Evolutionary conservation across 1,284 basidiomycete genomes (phyloP).

Genomic region (Earliella scabrosa): DNA sequence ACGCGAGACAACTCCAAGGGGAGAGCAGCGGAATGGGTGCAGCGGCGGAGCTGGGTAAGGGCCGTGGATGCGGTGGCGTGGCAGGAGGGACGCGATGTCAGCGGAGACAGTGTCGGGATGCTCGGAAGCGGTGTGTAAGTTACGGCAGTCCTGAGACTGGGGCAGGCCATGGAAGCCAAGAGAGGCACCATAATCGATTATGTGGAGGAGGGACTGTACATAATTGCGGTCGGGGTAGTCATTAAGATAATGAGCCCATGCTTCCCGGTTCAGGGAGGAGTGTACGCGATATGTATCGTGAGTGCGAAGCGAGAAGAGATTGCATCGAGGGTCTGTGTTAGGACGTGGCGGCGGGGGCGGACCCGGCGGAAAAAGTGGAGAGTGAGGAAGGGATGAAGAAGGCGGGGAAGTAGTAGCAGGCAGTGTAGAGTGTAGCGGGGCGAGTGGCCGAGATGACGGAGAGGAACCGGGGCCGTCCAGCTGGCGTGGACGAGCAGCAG

Average conservation of each 20-base stretch:
- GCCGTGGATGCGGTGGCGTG: conserved; percentile 18
- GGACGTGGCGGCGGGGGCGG: conserved; percentile 7
- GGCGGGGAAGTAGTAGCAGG: background rate
- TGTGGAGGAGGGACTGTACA: conserved; percentile 8
- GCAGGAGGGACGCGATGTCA: conserved; percentile 5
- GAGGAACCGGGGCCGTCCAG: background rate
- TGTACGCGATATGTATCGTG: background rate
- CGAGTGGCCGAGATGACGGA: background rate
- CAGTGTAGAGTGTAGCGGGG: background rate
- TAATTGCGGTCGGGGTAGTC: conserved; percentile 9
- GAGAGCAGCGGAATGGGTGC: conserved; percentile 30
- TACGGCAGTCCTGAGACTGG: background rate
- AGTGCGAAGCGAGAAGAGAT: background rate
- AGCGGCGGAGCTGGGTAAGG: conserved; percentile 34
- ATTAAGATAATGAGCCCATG: conserved; percentile 3
- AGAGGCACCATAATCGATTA: conserved; percentile 8
- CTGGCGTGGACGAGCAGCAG: background rate
- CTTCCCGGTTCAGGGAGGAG: background rate
- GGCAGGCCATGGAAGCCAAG: background rate
- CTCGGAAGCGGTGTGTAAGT: conserved; percentile 2
- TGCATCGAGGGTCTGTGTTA: conserved; percentile 14
- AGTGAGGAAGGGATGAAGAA: background rate
- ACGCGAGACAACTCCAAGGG: conserved; percentile 31
- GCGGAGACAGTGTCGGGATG: conserved; percentile 5
- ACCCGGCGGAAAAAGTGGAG: conserved; percentile 5